phyloP scores from a whole-genome alignment of 1,284 basidiomycete genomes.

The Schizophyllum amplum region DNA sequence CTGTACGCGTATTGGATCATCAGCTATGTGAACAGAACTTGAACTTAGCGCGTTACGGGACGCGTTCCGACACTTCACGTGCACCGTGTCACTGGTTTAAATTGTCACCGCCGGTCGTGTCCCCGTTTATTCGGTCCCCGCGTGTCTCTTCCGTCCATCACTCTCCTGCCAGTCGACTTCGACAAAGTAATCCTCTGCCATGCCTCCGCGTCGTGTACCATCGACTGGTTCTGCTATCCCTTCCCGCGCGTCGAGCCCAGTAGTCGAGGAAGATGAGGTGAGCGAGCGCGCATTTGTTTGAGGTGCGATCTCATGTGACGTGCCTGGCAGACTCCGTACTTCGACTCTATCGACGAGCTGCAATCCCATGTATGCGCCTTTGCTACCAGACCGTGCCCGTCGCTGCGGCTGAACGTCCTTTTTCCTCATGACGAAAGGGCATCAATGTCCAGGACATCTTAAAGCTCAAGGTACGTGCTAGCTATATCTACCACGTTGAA shows the following conservation, averaged over 20 bases:
- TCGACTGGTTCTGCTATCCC: conserved; percentile 31
- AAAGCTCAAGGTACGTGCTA: conserved; percentile 70
- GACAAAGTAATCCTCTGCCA: conserved; percentile 10
- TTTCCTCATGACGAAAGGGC: conserved; percentile 47
- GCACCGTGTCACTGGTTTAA: too few relatives aligned
- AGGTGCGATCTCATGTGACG: neutral
- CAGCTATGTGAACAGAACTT: too few relatives aligned
- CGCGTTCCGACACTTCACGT: too few relatives aligned
- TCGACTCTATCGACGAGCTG: conserved; percentile 81
- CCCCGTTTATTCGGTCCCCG: too few relatives aligned
- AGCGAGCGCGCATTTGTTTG: conserved; percentile 1
- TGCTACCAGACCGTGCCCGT: conserved; percentile 5
- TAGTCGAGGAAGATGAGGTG: conserved; percentile 34
- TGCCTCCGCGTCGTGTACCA: conserved; percentile 42
- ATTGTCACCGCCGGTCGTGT: too few relatives aligned
- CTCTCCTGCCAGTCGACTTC: neutral
- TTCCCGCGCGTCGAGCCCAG: conserved; percentile 33
- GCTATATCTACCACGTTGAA: neutral
- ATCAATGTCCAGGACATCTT: conserved; percentile 92
- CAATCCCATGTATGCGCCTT: conserved; percentile 65
- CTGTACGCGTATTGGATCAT: too few relatives aligned
- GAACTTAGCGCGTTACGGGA: too few relatives aligned
- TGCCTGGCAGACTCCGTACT: conserved; percentile 41
- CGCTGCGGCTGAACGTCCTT: neutral
- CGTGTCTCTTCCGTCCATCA: neutral